Base-by-base conservation (phyloP, 2,329 filamentous ascomycete species). In the Diaporthe longicolla region DNA sequence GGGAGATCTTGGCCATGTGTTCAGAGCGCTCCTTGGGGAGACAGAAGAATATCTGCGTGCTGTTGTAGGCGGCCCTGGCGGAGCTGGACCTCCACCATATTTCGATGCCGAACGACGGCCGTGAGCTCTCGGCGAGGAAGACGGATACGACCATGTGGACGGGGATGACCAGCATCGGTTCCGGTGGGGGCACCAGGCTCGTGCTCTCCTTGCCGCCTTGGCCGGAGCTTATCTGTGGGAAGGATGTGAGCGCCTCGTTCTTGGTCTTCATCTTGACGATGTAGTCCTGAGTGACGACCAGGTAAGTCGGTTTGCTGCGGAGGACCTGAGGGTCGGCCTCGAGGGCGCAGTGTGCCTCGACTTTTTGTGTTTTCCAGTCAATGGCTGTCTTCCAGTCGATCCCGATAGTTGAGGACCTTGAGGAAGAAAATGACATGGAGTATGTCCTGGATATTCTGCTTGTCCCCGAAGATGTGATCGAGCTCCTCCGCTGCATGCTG, bases 11-110 rank as follows among this genome's bases (percentile, higher is more conserved):
- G 21, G 83, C 82, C 73, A 90, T 79, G 84, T 86, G 87, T 58
- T 86, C 84, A 72, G 89, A 86, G 35, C 88, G 83, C 68, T 89
- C 87, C 37, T 84, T 82, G 11, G 86, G 84, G 40, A 87, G 79
- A 63, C 80, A 81, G 77, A 90, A 89, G 78, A 87, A 87, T 50
- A 90, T 80, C 52, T 86, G 85, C 3, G 86, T 81, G 73, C 85
- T 87, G 73, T 82, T 82, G 75, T 88, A 89, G 19, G 84, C 81
- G 54, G 87, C 81, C 17, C 83, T 82, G 3, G 85, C 84, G 72
- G 84, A 82, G 21, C 81, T 79, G 19, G 85, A 85, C 73, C 84
- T 86, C 89, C 89, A 90, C 88, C 88, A 90, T 2, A 90, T 82
- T 77, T 91, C 89, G 68, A 90, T 79, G 8, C 87, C 87, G 58